Percentiles rank a stretch among this genome's conserved stretches.
phyloP scores from a whole-genome alignment of 192 early-diverging fungal genomes.

The Thoreauomyces humboldtii region DNA sequence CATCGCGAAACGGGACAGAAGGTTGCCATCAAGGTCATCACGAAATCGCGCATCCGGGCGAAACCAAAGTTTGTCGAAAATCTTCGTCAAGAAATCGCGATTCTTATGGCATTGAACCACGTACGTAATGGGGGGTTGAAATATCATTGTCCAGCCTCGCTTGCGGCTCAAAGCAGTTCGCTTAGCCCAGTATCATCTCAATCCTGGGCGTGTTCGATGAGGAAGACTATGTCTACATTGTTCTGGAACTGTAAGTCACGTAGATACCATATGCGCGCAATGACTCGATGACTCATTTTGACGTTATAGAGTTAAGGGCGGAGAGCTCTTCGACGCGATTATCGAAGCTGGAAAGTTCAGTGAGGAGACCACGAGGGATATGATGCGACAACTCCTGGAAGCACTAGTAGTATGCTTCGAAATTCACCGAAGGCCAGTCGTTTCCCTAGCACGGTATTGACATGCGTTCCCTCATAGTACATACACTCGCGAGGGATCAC shows the following conservation, averaged over 20 bases:
- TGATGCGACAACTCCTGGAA: slow-evolving; percentile 63
- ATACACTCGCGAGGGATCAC: too few relatives aligned
- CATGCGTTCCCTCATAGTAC: too few relatives aligned
- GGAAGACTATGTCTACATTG: slow-evolving; percentile 61
- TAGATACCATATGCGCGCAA: slow-evolving; percentile 34
- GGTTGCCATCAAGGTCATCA: slow-evolving; percentile 73
- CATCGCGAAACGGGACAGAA: slow-evolving; percentile 55
- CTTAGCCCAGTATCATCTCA: slow-evolving; percentile 61
- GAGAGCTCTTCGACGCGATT: slow-evolving; percentile 88
- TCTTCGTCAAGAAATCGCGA: slow-evolving; percentile 63
- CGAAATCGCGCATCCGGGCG: slow-evolving; percentile 52
- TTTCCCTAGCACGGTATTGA: too few relatives aligned
- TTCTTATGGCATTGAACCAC: slow-evolving; percentile 61
- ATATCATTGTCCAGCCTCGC: background rate
- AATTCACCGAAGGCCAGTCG: too few relatives aligned
- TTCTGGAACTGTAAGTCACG: slow-evolving; percentile 61
- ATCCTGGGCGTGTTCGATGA: slow-evolving; percentile 65
- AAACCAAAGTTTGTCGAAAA: slow-evolving; percentile 62
- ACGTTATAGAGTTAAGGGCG: slow-evolving; percentile 60
- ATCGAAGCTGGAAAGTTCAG: slow-evolving; percentile 52
- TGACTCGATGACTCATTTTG: slow-evolving; percentile 27
- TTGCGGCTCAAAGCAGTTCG: too few relatives aligned
- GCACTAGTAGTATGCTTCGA: too few relatives aligned
- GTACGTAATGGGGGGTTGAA: slow-evolving; percentile 19
- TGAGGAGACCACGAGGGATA: slow-evolving; percentile 43